phyloP scores from a whole-genome alignment of 495 filamentous ascomycete genomes.

The Penicillium coffeae region DNA sequence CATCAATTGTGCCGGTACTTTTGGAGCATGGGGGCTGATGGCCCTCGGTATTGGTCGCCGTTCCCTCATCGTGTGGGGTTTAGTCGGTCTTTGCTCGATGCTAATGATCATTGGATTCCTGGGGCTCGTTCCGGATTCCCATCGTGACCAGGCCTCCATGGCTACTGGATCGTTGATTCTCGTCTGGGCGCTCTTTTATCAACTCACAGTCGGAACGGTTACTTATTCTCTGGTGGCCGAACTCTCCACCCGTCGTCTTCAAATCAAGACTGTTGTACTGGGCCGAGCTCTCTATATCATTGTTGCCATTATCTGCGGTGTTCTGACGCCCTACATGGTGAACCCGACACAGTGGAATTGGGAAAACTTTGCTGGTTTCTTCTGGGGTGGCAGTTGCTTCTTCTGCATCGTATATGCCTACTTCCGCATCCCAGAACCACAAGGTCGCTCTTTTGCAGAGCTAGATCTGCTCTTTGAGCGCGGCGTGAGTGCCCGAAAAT shows the following conservation, averaged over 20 bases:
- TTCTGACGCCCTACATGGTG: conserved; percentile 73
- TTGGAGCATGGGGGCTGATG: conserved; percentile 74
- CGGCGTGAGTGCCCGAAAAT: conserved; percentile 62
- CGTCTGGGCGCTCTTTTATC: conserved; percentile 70
- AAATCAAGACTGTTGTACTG: conserved; percentile 72
- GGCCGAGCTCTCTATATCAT: conserved; percentile 72
- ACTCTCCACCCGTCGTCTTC: conserved; percentile 66
- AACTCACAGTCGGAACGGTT: conserved; percentile 72
- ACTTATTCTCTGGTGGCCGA: conserved; percentile 76
- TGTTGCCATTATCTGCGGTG: conserved; percentile 62
- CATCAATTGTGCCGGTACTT: conserved; percentile 70
- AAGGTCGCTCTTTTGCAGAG: conserved; percentile 68
- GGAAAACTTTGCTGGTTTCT: conserved; percentile 76
- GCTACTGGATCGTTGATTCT: conserved; percentile 71
- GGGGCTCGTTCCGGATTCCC: conserved; percentile 54
- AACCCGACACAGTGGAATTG: conserved; percentile 73
- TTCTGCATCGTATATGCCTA: conserved; percentile 69
- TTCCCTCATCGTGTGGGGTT: conserved; percentile 65
- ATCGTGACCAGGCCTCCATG: conserved; percentile 53
- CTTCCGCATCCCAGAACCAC: conserved; percentile 72
- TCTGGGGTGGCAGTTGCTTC: conserved; percentile 74
- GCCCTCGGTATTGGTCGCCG: conserved; percentile 64
- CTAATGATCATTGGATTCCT: conserved; percentile 72
- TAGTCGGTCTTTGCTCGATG: conserved; percentile 61
- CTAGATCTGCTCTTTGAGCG: conserved; percentile 70